phyloP scores from a whole-genome alignment of 2,329 filamentous ascomycete species.

The Fusarium drepaniforme region DNA sequence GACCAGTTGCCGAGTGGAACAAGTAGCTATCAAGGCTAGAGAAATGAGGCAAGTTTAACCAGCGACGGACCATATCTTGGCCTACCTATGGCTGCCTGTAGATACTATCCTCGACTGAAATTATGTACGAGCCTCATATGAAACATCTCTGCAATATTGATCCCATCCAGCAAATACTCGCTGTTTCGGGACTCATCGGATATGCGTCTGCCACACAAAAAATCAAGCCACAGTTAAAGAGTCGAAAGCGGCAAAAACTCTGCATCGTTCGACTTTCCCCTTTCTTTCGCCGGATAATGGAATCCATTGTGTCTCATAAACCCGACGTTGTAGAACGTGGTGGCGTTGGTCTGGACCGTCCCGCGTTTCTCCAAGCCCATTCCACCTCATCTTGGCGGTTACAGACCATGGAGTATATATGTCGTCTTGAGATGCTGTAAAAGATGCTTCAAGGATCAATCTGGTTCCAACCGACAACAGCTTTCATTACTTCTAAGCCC shows the following conservation, averaged over 20 bases:
- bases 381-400: constrained; percentile 16
- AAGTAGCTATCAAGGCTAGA: background rate
- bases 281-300: background rate
- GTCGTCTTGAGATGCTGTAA: background rate
- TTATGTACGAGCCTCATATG: background rate
- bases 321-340: constrained; percentile 7
- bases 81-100: background rate
- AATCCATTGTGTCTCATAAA: constrained; percentile 9
- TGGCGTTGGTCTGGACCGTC: constrained; percentile 25
- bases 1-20: background rate
- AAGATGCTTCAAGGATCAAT: background rate
- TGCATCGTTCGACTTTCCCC: background rate
- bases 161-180: background rate
- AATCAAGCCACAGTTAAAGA: constrained; percentile 3
- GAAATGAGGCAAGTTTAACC: background rate
- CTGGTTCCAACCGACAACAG: background rate
- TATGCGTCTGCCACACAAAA: background rate
- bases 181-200: background rate
- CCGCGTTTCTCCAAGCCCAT: constrained; percentile 5
- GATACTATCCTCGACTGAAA: background rate
- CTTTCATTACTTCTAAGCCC: constrained; percentile 5
- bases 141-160: background rate
- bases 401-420: constrained; percentile 3
- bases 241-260: background rate
- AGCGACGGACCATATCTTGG: background rate